These are phyloP conservation scores for Oryza glaberrima DNA, from an alignment of 176 grass and related monocot genomes.

Conservation along the genomic window DNA sequence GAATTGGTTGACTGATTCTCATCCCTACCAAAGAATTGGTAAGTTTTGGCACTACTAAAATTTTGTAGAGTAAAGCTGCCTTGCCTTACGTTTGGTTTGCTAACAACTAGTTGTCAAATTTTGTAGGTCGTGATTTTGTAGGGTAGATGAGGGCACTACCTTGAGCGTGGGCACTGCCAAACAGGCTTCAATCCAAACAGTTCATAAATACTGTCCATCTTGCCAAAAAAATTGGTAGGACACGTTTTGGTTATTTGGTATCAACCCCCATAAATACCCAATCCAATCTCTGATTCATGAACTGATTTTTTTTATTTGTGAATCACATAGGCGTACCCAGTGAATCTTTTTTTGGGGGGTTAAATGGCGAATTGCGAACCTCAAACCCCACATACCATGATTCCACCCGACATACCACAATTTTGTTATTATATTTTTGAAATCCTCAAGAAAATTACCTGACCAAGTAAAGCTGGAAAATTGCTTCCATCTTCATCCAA, in stretches of 20 bases:
- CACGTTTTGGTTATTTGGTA: background rate
- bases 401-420: background rate
- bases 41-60: no score
- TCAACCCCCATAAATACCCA: background rate
- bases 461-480: slow-evolving; percentile 93
- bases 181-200: no score
- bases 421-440: background rate
- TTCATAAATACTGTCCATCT: no score
- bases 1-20: no score
- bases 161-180: no score
- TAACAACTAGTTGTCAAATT: no score
- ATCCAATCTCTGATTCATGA: background rate
- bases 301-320: background rate
- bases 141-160: no score
- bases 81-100: no score
- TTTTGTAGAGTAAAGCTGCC: no score
- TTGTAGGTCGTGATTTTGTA: no score
- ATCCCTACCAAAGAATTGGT: no score
- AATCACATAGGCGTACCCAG: background rate
- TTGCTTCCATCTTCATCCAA: slow-evolving; percentile 78
- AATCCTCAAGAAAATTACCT: slow-evolving; percentile 58
- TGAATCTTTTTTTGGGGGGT: background rate
- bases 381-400: background rate
- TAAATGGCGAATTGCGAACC: background rate
- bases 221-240: background rate